Base-by-base conservation (phyloP, 225 moss, liverwort and hornwort genomes). In the Pseudoscleropodium purum region DNA sequence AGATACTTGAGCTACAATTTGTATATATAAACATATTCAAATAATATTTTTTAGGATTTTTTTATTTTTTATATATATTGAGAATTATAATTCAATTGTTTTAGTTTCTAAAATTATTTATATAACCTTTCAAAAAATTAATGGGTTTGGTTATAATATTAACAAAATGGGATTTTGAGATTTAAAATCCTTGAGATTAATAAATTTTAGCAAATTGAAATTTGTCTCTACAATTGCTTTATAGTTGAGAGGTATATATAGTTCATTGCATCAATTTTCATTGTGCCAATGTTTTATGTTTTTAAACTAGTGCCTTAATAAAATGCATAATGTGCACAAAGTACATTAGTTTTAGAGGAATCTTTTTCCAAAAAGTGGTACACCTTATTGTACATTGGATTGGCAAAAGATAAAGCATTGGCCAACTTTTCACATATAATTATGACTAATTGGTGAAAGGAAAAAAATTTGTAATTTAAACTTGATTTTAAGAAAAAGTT, bases 151-250 rank as follows among this genome's bases (percentile, higher is more conserved):
- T 37, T 14, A 8, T 14, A 39, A 25, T 70, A 14, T 41, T 26
- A 41, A 8, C 0, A 41, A 15, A 25, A 41, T 70, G 4, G 1
- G 2, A 39, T 0, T 70, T 41, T 24, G 39, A 70, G 13, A 70
- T 41, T 41, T 8, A 15, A 69, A 69, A n/a, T 7, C 24, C 7
- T 24, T 69, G 7, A 69, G 15, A 70, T 70, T n/a, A 13, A n/a
- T 39, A 15, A 41, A 41, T 41, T 66, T 70, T 39, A 39, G 7
- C 4, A 39, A 39, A 39, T 14, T 14, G 5, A 39, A 4, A 69
- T n/a, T n/a, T n/a, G n/a, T 24, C 13, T 20, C 37, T n/a, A n/a
- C 0, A 0, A 2, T 24, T 23, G 13, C 1, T n/a, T 69, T n/a
- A 69, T 23, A n/a, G 14, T 39, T 21, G 7, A 21, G 12, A n/a